phyloP scores from a whole-genome alignment of 306 rosid species.

The Medicago lupulina region DNA sequence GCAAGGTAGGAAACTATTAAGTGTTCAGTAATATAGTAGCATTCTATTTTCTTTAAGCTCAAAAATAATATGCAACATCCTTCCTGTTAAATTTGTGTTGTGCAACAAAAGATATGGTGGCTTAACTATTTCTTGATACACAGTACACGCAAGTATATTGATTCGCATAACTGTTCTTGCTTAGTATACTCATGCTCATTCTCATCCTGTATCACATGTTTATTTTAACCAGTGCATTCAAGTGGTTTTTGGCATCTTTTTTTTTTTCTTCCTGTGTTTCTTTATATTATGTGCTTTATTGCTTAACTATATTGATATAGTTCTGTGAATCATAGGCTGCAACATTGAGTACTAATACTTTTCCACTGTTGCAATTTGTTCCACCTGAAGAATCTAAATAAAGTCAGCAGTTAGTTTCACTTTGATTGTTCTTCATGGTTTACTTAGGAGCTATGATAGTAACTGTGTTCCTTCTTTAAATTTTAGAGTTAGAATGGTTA shows the following conservation, averaged over 20 bases:
- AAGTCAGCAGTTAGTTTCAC: conserved; percentile 33
- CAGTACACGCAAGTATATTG: background rate
- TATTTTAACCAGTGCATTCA: conserved; percentile 14
- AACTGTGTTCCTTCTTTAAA: conserved; percentile 19
- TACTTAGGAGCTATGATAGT: conserved; percentile 7
- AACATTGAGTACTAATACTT: conserved; percentile 7
- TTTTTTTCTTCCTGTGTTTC: background rate
- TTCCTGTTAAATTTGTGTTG: conserved; percentile 28
- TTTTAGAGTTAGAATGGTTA: background rate
- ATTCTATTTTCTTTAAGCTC: conserved; percentile 20
- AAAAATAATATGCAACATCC: conserved; percentile 7
- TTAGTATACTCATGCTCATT: conserved; percentile 31
- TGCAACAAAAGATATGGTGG: conserved; percentile 18
- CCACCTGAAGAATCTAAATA: conserved; percentile 28
- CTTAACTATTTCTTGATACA: conserved; percentile 15
- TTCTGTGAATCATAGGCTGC: conserved; percentile 34
- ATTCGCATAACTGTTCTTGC: conserved; percentile 11
- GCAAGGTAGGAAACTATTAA: conserved; percentile 68
- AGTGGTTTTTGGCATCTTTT: conserved; percentile 21
- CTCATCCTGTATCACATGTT: conserved; percentile 26
- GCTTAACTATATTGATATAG: conserved; percentile 20
- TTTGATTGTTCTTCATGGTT: conserved; percentile 22
- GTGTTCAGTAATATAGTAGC: conserved; percentile 24
- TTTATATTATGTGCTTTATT: conserved; percentile 16
- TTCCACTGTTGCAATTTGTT: conserved; percentile 22